Evolutionary conservation across 1,139 yeast species (phyloP), one percentile per base, ranked within the genome.

Genomic region (Ogataea hybrid): DNA sequence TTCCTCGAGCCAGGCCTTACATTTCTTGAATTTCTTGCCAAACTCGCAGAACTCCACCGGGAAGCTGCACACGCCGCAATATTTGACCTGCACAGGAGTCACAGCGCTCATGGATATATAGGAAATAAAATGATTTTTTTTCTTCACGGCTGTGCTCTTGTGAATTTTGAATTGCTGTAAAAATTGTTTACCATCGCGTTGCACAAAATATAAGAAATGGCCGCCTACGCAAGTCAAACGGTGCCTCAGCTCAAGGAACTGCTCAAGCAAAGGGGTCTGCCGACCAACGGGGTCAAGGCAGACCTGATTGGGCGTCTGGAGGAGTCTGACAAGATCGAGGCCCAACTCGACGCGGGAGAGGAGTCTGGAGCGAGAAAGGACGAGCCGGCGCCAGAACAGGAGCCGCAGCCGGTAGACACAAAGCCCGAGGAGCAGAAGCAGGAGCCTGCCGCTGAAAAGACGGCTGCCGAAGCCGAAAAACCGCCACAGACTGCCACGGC

Each of bases 31-130:
- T 29, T 82, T 73, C 37, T 86, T 85, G 11, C 96, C 95, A 61
- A 89, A 90, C 62, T 90, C 97, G 68, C 98, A 90, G 67, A 82
- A 90, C 65, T 89, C 97, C 2, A 92, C 92, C 12, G 97, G 97
- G 59, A 79, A 82, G 1, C 89, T 67, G 64, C 97, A 90, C 8
- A 89, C 76, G 5, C 81, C 92, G 64, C 97, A 90, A 67, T 90
- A 89, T 10, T 75, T 57, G 15, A 81, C 73, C 22, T 66, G 56
- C 52, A 65, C 71, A 12, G 84, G 77, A 22, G 28, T 39, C 29
- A 55, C 16, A 30, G 28, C 41, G 22, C 39, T 46, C 17, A 46
- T 34, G 52, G 47, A 47, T 28, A 16, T 41, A 18, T 28, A 18
- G 28, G 28, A 30, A 15, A 29, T 22, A 22, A 15, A 28, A 28